These are phyloP conservation scores for Kuraishia piskuri DNA, from an alignment of 805 yeast genomes.

Conservation along the genomic window DNA sequence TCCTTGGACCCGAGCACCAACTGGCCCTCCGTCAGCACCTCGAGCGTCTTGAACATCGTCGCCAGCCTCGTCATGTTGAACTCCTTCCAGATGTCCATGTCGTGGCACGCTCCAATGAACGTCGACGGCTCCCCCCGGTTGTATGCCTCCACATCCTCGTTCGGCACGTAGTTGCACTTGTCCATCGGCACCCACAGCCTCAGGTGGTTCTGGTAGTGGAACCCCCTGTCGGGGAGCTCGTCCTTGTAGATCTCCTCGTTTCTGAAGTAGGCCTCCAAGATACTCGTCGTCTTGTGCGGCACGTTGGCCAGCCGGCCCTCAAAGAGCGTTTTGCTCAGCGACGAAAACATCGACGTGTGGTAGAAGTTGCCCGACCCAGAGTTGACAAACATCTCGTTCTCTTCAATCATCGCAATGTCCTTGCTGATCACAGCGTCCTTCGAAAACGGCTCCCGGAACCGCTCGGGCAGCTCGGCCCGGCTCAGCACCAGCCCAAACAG, in stretches of 20 bases:
- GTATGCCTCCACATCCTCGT: constrained; percentile 27
- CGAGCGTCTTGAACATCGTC: constrained; percentile 15
- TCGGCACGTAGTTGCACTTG: constrained; percentile 31
- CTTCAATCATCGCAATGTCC: constrained; percentile 13
- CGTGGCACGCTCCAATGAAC: constrained; percentile 34
- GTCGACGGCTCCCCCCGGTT: constrained; percentile 21
- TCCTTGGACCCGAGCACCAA: constrained; percentile 12
- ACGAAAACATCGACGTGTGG: constrained; percentile 16
- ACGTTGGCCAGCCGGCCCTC: constrained; percentile 22
- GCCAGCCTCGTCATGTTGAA: constrained; percentile 24
- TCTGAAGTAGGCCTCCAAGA: constrained; percentile 13
- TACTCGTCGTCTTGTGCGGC: constrained; percentile 14
- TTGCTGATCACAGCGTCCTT: constrained; percentile 12
- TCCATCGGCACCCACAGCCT: constrained; percentile 28
- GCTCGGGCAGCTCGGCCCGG: constrained; percentile 3
- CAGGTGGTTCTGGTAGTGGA: constrained; percentile 25
- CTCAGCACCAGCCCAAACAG: constrained; percentile 27
- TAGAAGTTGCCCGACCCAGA: constrained; percentile 27
- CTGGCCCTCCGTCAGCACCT: constrained; percentile 9
- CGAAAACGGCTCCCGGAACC: constrained; percentile 9
- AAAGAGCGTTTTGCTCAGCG: constrained; percentile 18
- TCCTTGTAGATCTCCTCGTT: constrained; percentile 14
- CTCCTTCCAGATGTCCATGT: constrained; percentile 27
- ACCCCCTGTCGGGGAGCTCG: constrained; percentile 16
- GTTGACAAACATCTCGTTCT: constrained; percentile 18